Conservation (phyloP, 441 rosid species). For the Gossypium laxum region DNA sequence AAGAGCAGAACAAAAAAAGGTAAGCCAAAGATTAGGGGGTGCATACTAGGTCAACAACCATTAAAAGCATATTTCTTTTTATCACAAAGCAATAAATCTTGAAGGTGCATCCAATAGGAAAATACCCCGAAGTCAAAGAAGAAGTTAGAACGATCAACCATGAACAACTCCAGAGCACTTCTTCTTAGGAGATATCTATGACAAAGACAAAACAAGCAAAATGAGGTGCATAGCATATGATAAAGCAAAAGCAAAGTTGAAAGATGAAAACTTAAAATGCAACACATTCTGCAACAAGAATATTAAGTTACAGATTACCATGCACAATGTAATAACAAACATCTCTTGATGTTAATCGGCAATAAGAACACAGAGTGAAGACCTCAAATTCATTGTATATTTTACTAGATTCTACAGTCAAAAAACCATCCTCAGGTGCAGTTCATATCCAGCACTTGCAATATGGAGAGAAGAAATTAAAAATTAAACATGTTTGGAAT, state of each 20-base stretch:
- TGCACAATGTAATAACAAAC: conserved; percentile 3
- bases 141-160: conserved; percentile 94
- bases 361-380: neutral
- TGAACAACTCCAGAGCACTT: conserved; percentile 93
- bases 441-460: neutral
- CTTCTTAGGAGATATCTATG: conserved; percentile 86
- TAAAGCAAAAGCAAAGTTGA: neutral
- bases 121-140: conserved; percentile 96
- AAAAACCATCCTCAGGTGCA: conserved; percentile 1
- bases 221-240: conserved; percentile 15
- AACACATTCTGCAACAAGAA: neutral
- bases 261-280: neutral
- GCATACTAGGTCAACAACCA: conserved; percentile 14
- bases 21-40: conserved; percentile 11
- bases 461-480: neutral
- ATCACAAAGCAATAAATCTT: conserved; percentile 8
- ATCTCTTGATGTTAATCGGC: neutral
- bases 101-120: conserved; percentile 16
- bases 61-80: conserved; percentile 3
- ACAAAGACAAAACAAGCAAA: conserved; percentile 16
- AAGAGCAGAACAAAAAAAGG: neutral
- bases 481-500: neutral
- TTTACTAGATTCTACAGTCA: neutral
- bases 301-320: neutral
- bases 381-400: conserved; percentile 1